These are phyloP conservation scores for Viridothelium virens DNA, from an alignment of 495 filamentous ascomycete species.

Conservation along the genomic window DNA sequence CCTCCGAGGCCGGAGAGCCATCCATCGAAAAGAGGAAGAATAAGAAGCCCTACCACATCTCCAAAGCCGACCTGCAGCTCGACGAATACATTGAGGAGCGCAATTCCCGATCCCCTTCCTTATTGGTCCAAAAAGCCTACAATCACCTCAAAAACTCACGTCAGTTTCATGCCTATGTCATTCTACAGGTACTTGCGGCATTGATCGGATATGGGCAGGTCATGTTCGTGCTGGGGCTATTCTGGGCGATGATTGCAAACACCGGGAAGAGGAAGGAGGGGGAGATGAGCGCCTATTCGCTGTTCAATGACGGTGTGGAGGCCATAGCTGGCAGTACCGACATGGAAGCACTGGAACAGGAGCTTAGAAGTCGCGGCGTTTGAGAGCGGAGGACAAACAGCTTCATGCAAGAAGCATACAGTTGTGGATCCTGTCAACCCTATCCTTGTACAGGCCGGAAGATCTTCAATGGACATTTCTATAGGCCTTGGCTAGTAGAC, in stretches of 20 bases:
- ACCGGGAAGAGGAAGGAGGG: slow-evolving; percentile 31
- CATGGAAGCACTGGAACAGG: slow-evolving; percentile 5
- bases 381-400: background rate
- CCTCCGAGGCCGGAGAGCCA: too few relatives aligned
- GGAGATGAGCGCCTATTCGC: slow-evolving; percentile 34
- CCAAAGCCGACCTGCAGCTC: slow-evolving; percentile 32
- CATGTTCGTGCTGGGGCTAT: slow-evolving; percentile 32
- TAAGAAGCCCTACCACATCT: slow-evolving; percentile 32
- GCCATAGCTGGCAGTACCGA: slow-evolving; percentile 14
- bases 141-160: slow-evolving; percentile 28
- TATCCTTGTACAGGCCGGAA: background rate
- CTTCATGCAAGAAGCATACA: background rate
- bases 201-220: slow-evolving; percentile 32
- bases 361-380: background rate
- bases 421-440: background rate
- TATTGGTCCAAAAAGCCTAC: slow-evolving; percentile 27
- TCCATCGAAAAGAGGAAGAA: slow-evolving; percentile 10
- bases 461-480: too few relatives aligned
- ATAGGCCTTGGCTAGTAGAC: too few relatives aligned
- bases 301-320: slow-evolving; percentile 32
- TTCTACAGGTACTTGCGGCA: slow-evolving; percentile 27
- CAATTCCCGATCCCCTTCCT: slow-evolving; percentile 27
- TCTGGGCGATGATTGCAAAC: slow-evolving; percentile 35
- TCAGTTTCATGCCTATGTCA: slow-evolving; percentile 32
- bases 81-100: slow-evolving; percentile 34